Evolutionary conservation across 169 alveolate genomes (phyloP), one percentile per base, ranked within the genome.

Genomic region (Eimeria maxima): DNA sequence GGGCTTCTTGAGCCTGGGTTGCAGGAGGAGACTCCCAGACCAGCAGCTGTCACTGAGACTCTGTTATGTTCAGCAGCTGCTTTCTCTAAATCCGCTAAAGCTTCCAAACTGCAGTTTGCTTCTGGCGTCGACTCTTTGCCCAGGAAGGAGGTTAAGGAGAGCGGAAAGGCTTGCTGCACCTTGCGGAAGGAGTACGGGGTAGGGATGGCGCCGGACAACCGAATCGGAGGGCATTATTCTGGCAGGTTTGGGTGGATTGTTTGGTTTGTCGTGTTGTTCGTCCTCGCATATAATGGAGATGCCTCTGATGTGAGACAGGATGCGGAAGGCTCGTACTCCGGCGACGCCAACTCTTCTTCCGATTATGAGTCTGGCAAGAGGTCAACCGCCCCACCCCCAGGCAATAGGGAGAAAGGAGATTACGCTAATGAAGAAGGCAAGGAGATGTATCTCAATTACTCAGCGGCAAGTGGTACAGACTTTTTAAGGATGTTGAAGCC

Each of bases 181-280:
- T 29, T 71, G 50, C 81, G 38, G 74, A 20, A 7, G 38, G 38
- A 33, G 38, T 33, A 27, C 18, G 45, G 45, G 27, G 78, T 27
- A 67, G 45, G 22, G 81, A 71, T 71, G 81, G 81, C 50, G 81
- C 81, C 81, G 81, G 33, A 33, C n/a, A 47, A 71, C 53, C 53
- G 50, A 71, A 71, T 11, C 29, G 81, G 24, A 38, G 18, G 81
- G 81, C 81, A 71, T 71, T 71, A 71, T 53, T 71, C 53, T 27
- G 3, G 81, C 18, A 14, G 50, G 50, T 33, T 71, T 38, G 50
- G 81, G 29, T 24, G 50, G 53, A 71, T 71, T 38, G 81, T 16
- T 71, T 29, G 81, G n/a, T 11, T 71, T 33, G 13, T 71, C 53
- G 50, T 13, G 5, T 33, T 71, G n/a, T 33, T 29, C 81, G 10